A percentile compares a stretch with the other conserved stretches of the same genome.
Evolutionary conservation across 257 asterid genomes (phyloP).

Genomic region (Solanum dulcamara): DNA sequence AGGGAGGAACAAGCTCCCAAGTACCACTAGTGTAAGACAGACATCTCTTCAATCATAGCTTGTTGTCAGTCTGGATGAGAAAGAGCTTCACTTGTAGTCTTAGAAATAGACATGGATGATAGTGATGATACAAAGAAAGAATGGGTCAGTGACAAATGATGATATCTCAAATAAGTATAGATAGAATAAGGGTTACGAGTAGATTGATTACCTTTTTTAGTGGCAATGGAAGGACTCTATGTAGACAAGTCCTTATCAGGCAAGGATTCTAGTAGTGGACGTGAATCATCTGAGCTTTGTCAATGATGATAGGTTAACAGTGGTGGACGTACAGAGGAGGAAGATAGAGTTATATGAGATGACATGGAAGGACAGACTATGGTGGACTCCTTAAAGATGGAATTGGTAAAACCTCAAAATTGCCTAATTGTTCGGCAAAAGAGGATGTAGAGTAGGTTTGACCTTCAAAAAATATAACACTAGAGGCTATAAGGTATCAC

Average conservation of each 20-base stretch:
- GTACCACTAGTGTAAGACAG: background rate
- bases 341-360: background rate
- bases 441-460: background rate
- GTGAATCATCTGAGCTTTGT: background rate
- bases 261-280: background rate
- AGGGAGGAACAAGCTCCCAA: background rate
- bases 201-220: background rate
- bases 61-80: background rate
- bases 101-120: background rate
- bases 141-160: background rate
- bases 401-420: background rate
- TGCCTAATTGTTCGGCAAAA: background rate
- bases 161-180: background rate
- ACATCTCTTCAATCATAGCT: background rate
- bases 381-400: background rate
- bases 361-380: background rate
- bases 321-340: background rate
- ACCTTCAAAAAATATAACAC: background rate
- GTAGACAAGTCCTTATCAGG: background rate
- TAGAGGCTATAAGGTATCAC: background rate
- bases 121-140: background rate
- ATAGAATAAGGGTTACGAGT: background rate
- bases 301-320: background rate
- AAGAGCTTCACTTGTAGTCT: background rate
- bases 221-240: background rate